These are phyloP conservation scores for Penicillium cataractarum DNA, from an alignment of 495 filamentous ascomycete species.

Conservation along the genomic window DNA sequence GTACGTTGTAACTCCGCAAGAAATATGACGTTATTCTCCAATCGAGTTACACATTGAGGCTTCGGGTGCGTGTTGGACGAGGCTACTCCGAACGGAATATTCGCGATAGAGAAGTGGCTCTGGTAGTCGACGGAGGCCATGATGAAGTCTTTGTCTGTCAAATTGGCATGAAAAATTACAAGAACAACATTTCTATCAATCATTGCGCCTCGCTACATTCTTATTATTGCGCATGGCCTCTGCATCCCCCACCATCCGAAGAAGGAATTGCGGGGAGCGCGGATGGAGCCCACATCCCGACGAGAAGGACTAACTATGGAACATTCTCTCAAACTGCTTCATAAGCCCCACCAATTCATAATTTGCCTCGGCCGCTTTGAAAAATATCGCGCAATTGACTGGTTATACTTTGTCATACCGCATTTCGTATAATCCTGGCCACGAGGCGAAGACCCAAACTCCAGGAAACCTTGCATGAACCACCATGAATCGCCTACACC, in stretches of 20 bases:
- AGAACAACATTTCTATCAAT: too few species aligned
- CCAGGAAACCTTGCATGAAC: conserved; percentile 8
- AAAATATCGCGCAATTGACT: neutral
- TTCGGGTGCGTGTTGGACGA: conserved; percentile 52
- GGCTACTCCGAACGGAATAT: conserved; percentile 86
- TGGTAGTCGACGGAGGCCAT: conserved; percentile 33
- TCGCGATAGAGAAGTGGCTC: conserved; percentile 58
- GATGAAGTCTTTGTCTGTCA: too few species aligned
- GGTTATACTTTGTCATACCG: neutral
- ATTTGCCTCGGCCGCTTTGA: neutral
- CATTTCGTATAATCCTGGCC: neutral
- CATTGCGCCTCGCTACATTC: neutral
- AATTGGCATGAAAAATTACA: too few species aligned
- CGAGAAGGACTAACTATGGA: neutral
- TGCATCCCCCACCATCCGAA: conserved; percentile 20
- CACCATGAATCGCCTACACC: neutral
- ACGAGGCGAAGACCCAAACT: neutral
- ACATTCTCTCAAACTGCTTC: neutral
- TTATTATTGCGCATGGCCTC: conserved; percentile 2
- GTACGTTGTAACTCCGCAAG: conserved; percentile 58
- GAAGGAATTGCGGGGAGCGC: neutral
- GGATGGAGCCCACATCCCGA: conserved; percentile 25
- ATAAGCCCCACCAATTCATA: neutral
- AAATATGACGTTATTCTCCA: conserved; percentile 35
- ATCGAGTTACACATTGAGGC: conserved; percentile 42